Evolutionary conservation across 495 filamentous ascomycete genomes (phyloP), one percentile per base, ranked within the genome.

Genomic region (Lophiostoma macrostomum): DNA sequence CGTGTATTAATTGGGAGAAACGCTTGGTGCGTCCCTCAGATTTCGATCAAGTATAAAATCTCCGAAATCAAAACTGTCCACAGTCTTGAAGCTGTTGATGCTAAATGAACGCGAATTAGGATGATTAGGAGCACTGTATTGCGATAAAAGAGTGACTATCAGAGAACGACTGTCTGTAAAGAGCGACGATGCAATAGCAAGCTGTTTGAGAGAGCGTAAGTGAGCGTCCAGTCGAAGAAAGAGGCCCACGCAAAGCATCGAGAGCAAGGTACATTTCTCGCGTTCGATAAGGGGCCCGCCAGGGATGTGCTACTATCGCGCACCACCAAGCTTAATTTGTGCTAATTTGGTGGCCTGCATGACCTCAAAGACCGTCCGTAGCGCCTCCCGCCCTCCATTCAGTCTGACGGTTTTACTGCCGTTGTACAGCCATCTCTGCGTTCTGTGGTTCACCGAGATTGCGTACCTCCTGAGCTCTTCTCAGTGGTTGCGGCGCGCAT

Each of bases 1-100:
- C 24, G 40, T 60, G 48, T 48, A 55, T 55, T 53, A 54, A 44
- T 51, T 29, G 24, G 41, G 51, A 60, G 60, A 63, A 63, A 64
- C 55, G 56, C 56, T 25, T 27, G 47, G 37, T 18, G 60, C 55
- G 60, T 45, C 46, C 36, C 60, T 63, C 55, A 32, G 20, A 13
- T 10, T 54, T 40, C 7, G 50, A 55, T 53, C 10, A 50, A 25
- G 19, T 30, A 36, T 20, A 27, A 32, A 52, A 1, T 16, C 29
- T 11, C 35, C 19, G 34, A 18, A 39, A 13, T 39, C 16, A n/a
- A n/a, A n/a, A n/a, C 36, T 39, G 11, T 20, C 36, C 18, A 10
- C 36, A 7, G 36, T 16, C 18, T 16, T 40, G 20, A 18, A 27
- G 34, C 34, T 51, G 34, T 27, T 18, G 36, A 20, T 7, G 8